These are phyloP conservation scores for Ceratocystis albifundus DNA, from an alignment of 2,329 filamentous ascomycete species.

Conservation along the genomic window DNA sequence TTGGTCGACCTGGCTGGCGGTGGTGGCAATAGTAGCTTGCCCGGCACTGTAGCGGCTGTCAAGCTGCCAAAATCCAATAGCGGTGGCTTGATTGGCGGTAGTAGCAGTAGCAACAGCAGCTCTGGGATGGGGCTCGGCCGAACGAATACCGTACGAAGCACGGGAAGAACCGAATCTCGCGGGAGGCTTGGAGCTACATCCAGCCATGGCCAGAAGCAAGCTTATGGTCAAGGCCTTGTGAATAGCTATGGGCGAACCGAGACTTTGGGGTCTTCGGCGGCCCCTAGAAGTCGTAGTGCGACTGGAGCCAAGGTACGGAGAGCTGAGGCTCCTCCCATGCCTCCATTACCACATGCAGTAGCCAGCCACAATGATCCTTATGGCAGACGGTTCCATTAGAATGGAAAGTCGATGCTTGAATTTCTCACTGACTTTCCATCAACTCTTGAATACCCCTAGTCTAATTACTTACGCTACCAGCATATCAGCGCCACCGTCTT, in stretches of 20 bases:
- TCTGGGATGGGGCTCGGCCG: constrained; percentile 16
- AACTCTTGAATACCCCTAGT: background rate
- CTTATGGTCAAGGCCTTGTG: background rate
- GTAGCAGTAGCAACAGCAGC: constrained; percentile 1
- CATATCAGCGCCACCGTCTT: too few species aligned
- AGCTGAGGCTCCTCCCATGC: constrained; percentile 19
- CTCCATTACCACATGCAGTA: constrained; percentile 20
- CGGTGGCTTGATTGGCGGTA: constrained; percentile 1
- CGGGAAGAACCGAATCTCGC: constrained; percentile 15
- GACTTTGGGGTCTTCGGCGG: background rate
- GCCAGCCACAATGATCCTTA: constrained; percentile 17
- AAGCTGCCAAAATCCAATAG: constrained; percentile 11
- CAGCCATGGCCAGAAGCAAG: background rate
- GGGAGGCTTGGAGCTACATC: constrained; percentile 9
- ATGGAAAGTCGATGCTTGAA: background rate
- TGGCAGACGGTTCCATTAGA: constrained; percentile 20
- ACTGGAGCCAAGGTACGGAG: background rate
- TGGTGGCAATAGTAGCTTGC: constrained; percentile 2
- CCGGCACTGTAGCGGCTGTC: constrained; percentile 9
- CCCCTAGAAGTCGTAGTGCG: background rate
- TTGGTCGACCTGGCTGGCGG: constrained; percentile 37
- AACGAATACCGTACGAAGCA: constrained; percentile 19
- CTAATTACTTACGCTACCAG: too few species aligned
- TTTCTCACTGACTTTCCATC: background rate
- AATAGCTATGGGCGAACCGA: background rate